Conservation (phyloP, 495 filamentous ascomycete genomes). For the Xylaria flabelliformis region DNA sequence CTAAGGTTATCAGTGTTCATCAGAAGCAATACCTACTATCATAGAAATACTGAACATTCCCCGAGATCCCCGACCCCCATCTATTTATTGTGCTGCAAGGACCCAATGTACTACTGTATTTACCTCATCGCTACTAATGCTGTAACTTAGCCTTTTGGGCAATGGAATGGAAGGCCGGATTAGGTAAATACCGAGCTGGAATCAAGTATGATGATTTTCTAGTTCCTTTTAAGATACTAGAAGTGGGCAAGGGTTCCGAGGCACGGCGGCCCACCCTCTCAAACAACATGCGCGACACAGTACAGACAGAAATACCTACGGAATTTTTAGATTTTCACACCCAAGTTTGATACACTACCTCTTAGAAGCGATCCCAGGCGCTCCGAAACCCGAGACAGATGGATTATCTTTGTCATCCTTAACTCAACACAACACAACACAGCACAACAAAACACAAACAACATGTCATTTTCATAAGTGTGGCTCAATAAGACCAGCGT, state of each 20-base stretch:
- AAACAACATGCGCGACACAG: slow-evolving; percentile 12
- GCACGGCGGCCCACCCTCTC: background rate
- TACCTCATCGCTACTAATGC: background rate
- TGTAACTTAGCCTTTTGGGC: slow-evolving; percentile 11
- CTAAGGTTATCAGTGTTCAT: background rate
- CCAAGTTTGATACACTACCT: background rate
- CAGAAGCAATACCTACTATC: background rate
- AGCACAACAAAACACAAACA: background rate
- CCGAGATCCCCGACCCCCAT: slow-evolving; percentile 3
- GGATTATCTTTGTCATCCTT: background rate
- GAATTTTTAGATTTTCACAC: background rate
- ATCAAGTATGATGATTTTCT: background rate
- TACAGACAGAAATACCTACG: background rate
- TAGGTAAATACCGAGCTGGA: slow-evolving; percentile 21
- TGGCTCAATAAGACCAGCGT: background rate
- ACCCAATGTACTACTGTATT: background rate
- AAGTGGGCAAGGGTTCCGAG: background rate
- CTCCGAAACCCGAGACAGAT: slow-evolving; percentile 16
- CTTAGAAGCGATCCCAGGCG: slow-evolving; percentile 2
- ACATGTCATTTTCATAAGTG: background rate
- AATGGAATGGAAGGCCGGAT: slow-evolving; percentile 9
- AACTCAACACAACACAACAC: background rate
- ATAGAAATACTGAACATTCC: background rate
- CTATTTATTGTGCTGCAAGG: background rate
- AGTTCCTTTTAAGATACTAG: background rate